Evolutionary conservation across 768 basidiomycete species (phyloP), one percentile per base, ranked within the genome.

Genomic region (Leccinum olivaceopallidum): DNA sequence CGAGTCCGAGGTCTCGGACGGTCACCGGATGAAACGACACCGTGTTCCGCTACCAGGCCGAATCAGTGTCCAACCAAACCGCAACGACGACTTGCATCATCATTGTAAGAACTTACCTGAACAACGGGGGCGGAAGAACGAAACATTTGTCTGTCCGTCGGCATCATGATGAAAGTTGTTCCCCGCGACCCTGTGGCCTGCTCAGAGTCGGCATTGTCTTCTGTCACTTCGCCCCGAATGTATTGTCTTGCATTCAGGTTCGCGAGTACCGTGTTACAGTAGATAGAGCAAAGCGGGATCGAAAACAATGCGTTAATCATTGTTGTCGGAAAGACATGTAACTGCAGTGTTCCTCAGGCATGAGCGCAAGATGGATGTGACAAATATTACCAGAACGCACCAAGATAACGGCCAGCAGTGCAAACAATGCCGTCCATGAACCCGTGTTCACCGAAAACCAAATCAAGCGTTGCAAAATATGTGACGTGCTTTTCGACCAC

Each of bases 361-460:
- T 48, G 14, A 16, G 24, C 32, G 7, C 47, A 20, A 8, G 26
- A 12, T 5, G 6, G 26, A 12, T 5, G 6, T 5, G 22, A 36
- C 5, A 18, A 2, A 10, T 1, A 3, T 59, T 6, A 28, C 10
- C 6, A 47, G n/a, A 20, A 64, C 66, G 22, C 18, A 67, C 65
- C 22, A 65, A 20, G 26, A 60, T 54, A 10, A 58, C 6, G 12
- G 59, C 75, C 2, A 81, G 76, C 71, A 85, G 83, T 10, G 79
- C 73, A 5, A 68, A 72, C 0, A 81, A 80, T 59, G 86, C 84
- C 10, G 83, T 77, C 14, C 80, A 81, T 16, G 85, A 77, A 0
- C 82, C 77, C 0, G 52, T 60, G 1, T 67, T 67, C 22, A 69
- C 48, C 0, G 60, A 52, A 18, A 69, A 67, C 5, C 64, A 34